Base-by-base conservation (phyloP, 768 basidiomycete species). In the Lentinula aciculospora region DNA sequence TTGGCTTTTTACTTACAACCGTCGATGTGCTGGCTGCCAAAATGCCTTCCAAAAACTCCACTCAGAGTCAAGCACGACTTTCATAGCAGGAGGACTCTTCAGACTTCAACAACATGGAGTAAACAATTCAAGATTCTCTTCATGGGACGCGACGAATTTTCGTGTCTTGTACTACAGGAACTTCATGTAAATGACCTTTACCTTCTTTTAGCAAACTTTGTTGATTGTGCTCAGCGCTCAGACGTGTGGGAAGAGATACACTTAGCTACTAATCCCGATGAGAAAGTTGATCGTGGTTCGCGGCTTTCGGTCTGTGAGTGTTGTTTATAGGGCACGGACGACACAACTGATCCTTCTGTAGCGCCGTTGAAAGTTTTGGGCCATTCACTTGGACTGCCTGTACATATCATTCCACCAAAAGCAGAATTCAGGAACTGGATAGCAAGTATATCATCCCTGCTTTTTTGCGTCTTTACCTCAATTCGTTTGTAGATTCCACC, bases 141-240 rank as follows among this genome's bases (percentile, higher is more conserved):
- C 69, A 82, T 92, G 67, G 94, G 94, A 51, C 88, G 92, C 17
- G 94, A 95, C 68, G 82, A 85, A 64, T 96, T 96, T 69, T 96
- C 94, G 1, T 88, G 88, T 65, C 70, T 74, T 6, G 84, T 92
- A 2, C 78, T 97, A 49, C 70, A 80, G 53, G 76, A 86, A 56
- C 69, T 96, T 1, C 51, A 53, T 53, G 51, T 72, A 88, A 57
- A 65, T 71, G 15, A 86, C 88, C 4, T 68, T 68, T 65, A 19
- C 25, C 56, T 27, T 60, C 15, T 37, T 17, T 4, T 27, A 13
- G 6, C n/a, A 63, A 60, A 53, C 46, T 58, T 56, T 57, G n/a
- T 29, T 56, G 44, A 37, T 54, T 46, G 19, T 3, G 58, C 21
- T 6, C 44, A 32, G 7, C 53, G 55, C 56, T 45, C 63, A 95